Conservation (phyloP, 2,329 filamentous ascomycete species). For the Pseudogymnoascus sp. region DNA sequence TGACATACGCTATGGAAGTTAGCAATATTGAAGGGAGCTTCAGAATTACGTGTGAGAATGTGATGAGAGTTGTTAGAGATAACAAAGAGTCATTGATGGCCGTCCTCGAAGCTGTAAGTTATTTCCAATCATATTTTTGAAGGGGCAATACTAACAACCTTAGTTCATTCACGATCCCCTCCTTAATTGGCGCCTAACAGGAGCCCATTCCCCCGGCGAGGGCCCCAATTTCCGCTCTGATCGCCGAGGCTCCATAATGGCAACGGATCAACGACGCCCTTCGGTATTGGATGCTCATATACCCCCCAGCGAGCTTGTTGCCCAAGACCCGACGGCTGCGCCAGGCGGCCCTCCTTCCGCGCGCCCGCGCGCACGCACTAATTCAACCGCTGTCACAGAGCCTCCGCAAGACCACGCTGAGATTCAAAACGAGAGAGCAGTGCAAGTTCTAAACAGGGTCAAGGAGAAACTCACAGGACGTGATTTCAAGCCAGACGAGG, state of each 20-base stretch:
- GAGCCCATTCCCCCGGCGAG: slow-evolving; percentile 47
- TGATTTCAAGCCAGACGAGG: slow-evolving; percentile 81
- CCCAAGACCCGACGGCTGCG: slow-evolving; percentile 27
- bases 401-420: slow-evolving; percentile 48
- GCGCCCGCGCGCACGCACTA: slow-evolving; percentile 50
- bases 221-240: slow-evolving; percentile 61
- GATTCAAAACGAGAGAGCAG: slow-evolving; percentile 83
- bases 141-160: slow-evolving; percentile 18
- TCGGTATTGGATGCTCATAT: slow-evolving; percentile 61
- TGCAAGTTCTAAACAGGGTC: slow-evolving; percentile 86
- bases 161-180: slow-evolving; percentile 99
- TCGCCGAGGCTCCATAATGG: slow-evolving; percentile 44
- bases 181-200: slow-evolving; percentile 86
- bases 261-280: slow-evolving; percentile 42
- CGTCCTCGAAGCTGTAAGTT: slow-evolving; percentile 87
- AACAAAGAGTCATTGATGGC: slow-evolving; percentile 99
- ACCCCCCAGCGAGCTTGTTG: slow-evolving; percentile 51
- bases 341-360: slow-evolving; percentile 40
- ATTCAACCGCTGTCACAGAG: slow-evolving; percentile 42
- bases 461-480: slow-evolving; percentile 91
- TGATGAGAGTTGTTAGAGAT: slow-evolving; percentile 91
- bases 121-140: background rate
- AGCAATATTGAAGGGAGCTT: slow-evolving; percentile 99
- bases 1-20: slow-evolving; percentile 99
- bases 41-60: slow-evolving; percentile 94